Evolutionary conservation across 140 eudicot species (phyloP).

Genomic region (Cichorium intybus): DNA sequence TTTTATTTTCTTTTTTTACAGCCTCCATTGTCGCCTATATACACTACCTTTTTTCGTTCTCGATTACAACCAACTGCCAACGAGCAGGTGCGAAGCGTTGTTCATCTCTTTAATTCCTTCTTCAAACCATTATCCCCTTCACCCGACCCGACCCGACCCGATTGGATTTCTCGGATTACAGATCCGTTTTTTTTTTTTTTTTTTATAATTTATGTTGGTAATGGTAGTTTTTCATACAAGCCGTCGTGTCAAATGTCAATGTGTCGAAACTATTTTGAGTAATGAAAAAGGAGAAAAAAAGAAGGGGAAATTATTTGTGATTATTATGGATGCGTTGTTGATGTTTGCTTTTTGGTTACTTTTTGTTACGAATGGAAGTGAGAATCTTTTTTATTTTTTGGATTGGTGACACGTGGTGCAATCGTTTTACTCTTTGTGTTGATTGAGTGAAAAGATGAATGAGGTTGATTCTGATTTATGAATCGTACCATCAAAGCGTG

Average conservation of each 20-base stretch:
- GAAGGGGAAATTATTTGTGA: constrained; percentile 33
- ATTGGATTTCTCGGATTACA: constrained; percentile 14
- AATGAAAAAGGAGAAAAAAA: constrained; percentile 14
- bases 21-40: constrained; percentile 14
- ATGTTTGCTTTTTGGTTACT: constrained; percentile 15
- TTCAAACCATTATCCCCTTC: constrained; percentile 24
- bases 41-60: constrained; percentile 10
- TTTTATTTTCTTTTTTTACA: neutral
- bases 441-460: constrained; percentile 10
- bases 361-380: constrained; percentile 27
- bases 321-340: constrained; percentile 28
- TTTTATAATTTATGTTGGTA: constrained; percentile 20
- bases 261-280: constrained; percentile 15
- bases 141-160: neutral
- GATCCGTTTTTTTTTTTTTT: constrained; percentile 9
- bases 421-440: neutral
- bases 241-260: constrained; percentile 55
- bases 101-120: constrained; percentile 24
- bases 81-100: constrained; percentile 75
- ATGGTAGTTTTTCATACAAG: constrained; percentile 36
- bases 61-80: constrained; percentile 45
- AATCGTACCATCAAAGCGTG: constrained; percentile 1
- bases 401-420: constrained; percentile 24
- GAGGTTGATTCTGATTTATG: neutral
- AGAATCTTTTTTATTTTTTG: constrained; percentile 21